Evolutionary conservation across 768 basidiomycete species (phyloP).

Genomic region (Paxillus involutus): DNA sequence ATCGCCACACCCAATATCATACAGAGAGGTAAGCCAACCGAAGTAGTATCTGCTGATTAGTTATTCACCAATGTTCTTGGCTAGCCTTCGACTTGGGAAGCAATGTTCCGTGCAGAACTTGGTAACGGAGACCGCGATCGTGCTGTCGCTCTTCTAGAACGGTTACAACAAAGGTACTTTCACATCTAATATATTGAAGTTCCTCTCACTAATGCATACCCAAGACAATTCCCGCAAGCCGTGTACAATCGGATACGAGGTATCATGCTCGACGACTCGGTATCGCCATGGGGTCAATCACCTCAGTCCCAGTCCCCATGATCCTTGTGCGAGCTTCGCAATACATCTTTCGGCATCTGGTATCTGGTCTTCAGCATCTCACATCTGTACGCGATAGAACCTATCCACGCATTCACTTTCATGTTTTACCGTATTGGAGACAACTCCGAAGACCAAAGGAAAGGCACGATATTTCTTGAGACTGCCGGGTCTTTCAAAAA

Average conservation of each 20-base stretch:
- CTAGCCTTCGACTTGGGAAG: constrained; percentile 91
- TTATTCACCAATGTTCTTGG: neutral
- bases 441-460: neutral
- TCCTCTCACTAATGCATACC: constrained; percentile 5
- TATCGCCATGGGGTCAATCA: constrained; percentile 41
- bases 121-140: constrained; percentile 69
- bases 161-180: constrained; percentile 67
- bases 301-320: constrained; percentile 2
- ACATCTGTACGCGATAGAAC: neutral
- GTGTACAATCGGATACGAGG: constrained; percentile 80
- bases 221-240: constrained; percentile 72
- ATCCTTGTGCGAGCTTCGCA: constrained; percentile 2
- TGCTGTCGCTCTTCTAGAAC: constrained; percentile 67
- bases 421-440: constrained; percentile 7
- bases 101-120: constrained; percentile 92
- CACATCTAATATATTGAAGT: neutral
- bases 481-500: neutral
- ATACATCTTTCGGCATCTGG: neutral
- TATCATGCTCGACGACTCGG: constrained; percentile 72
- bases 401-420: neutral
- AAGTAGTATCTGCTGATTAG: neutral
- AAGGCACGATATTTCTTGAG: constrained; percentile 5
- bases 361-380: neutral
- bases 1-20: constrained; percentile 42
- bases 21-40: constrained; percentile 26